A percentile compares a stretch with the other conserved stretches of the same genome.
Evolutionary conservation across 2,329 filamentous ascomycete genomes (phyloP).

Genomic region (Sclerotinia nivalis): DNA sequence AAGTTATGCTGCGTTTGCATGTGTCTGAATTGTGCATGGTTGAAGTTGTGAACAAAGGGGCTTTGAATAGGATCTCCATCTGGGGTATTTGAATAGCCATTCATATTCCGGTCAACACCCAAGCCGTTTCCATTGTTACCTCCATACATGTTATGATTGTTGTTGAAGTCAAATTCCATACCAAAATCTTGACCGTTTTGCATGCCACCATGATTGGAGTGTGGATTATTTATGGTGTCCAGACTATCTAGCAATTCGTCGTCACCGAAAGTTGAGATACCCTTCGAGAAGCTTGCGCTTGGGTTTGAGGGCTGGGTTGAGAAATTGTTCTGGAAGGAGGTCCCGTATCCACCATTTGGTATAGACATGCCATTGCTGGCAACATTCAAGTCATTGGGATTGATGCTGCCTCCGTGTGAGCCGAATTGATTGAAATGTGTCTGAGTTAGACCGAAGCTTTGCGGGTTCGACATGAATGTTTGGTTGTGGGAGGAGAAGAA

Average conservation of each 20-base stretch:
- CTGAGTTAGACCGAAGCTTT: conserved; percentile 47
- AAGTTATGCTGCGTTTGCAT: conserved; percentile 61
- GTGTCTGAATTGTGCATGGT: conserved; percentile 72
- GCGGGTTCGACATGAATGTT: conserved; percentile 39
- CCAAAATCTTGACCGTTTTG: conserved; percentile 58
- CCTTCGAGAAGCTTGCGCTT: conserved; percentile 72
- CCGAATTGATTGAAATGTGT: conserved; percentile 46
- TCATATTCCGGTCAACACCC: conserved; percentile 66
- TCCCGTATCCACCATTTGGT: conserved; percentile 50
- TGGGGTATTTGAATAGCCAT: conserved; percentile 86
- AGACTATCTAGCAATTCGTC: conserved; percentile 84
- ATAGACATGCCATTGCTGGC: conserved; percentile 55
- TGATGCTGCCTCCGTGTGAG: conserved; percentile 59
- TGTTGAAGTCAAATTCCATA: conserved; percentile 59
- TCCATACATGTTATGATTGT: conserved; percentile 54
- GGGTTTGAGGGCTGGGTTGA: conserved; percentile 54
- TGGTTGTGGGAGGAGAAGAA: conserved; percentile 46
- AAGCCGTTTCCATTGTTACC: conserved; percentile 57
- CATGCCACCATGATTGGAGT: conserved; percentile 49
- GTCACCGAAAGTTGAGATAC: conserved; percentile 77
- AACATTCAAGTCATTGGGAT: conserved; percentile 84
- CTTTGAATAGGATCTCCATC: conserved; percentile 91
- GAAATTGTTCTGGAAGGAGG: conserved; percentile 63
- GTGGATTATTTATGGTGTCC: conserved; percentile 46
- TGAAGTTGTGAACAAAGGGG: conserved; percentile 79